Evolutionary conservation across 257 asterid genomes (phyloP), one percentile per base, ranked within the genome.

Genomic region (Lantana camara): DNA sequence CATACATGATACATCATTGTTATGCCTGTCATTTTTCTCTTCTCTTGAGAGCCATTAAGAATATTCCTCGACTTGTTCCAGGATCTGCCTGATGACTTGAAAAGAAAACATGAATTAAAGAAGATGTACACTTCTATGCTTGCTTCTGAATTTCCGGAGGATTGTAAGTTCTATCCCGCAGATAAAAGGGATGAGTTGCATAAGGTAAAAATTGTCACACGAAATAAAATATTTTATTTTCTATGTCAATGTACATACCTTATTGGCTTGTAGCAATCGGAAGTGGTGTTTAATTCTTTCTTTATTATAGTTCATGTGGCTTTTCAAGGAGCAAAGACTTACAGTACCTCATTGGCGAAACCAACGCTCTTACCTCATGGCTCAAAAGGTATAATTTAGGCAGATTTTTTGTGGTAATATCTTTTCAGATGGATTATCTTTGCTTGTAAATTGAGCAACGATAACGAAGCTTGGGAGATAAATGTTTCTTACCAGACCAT

Each of bases 141-240:
- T 63, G 75, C 90, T 78, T 79, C 99, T 59, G 96, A 88, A 73
- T 88, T 94, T 83, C 99, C 96, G 0, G 95, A 88, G 75, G 96
- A 88, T 73, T 90, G 97, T 45, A 88, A 90, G 72, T 85, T 90
- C 78, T 84, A 81, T 78, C 80, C 88, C 10, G 97, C 91, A n/a
- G 97, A 88, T 66, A 77, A 85, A 54, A 85, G 73, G 79, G 95
- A 94, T 59, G 99, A 90, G 51, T 70, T 94, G 83, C 96, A 82
- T 42, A 88, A 94, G 96, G 99, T 94, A 76, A 59, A 44, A 41
- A n/a, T 32, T 41, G 38, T 60, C n/a, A 27, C 17, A 19, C 22
- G 35, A 56, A 34, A 22, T 50, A 56, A 66, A 19, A 53, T 54
- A 30, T 41, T 45, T 46, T 15, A 7, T 5, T 14, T 63, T 65